Conservation (phyloP, 345 rosid genomes). For the Excoecaria agallocha region DNA sequence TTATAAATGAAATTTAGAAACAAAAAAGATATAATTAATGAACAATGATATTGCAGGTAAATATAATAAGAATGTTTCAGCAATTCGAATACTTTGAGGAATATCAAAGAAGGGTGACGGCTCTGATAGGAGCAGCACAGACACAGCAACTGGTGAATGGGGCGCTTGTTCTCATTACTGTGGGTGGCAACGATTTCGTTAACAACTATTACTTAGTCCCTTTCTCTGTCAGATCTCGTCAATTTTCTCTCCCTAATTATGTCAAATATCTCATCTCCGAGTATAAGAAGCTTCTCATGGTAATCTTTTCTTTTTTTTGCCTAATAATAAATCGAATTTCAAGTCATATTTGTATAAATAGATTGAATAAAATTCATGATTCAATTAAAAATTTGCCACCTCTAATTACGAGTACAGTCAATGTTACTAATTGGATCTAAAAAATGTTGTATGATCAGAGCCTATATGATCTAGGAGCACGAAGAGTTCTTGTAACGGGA, state of each 20-base stretch:
- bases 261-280: slow-evolving; percentile 27
- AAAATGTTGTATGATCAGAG: slow-evolving; percentile 14
- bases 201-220: slow-evolving; percentile 34
- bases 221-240: slow-evolving; percentile 27
- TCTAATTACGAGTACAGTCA: no score
- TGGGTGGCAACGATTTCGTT: slow-evolving; percentile 34
- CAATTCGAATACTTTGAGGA: slow-evolving; percentile 22
- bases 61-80: slow-evolving; percentile 25
- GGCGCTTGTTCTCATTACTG: slow-evolving; percentile 23
- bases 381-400: no score
- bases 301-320: slow-evolving; percentile 12
- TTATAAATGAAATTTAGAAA: no score
- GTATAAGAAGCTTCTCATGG: slow-evolving; percentile 26
- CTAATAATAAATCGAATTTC: no score
- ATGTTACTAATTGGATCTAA: background rate
- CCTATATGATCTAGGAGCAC: slow-evolving; percentile 22
- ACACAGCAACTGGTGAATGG: slow-evolving; percentile 14
- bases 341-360: no score
- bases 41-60: slow-evolving; percentile 9
- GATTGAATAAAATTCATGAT: no score
- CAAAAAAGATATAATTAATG: no score
- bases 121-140: slow-evolving; percentile 5
- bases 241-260: slow-evolving; percentile 25
- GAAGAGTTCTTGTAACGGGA: slow-evolving; percentile 30
- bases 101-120: slow-evolving; percentile 26